Base-by-base conservation (phyloP, 108 stramenopile species). In the Skeletonema grethae region DNA sequence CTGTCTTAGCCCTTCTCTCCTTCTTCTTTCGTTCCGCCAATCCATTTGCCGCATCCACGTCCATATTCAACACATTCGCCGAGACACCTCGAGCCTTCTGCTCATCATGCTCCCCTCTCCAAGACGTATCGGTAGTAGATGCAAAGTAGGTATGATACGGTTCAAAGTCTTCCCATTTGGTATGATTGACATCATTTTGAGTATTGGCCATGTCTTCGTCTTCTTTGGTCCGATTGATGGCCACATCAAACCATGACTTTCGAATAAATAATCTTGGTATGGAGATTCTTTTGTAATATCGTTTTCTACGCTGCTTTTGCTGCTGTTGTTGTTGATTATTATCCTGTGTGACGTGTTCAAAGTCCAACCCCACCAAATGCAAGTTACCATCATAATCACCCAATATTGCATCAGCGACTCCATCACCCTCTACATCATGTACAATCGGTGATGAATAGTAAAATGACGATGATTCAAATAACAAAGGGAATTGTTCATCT, bases 131-230 rank as follows among this genome's bases (percentile, higher is more conserved):
- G 5, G 63, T 64, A 41, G 73, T 62, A 24, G 80, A 80, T 30
- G 89, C 92, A 78, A 93, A 93, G 63, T 88, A 88, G 9, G 90
- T 84, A 65, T 93, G 90, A 71, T 91, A 93, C 4, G 92, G 90
- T 72, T 93, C 89, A 70, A 88, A 74, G 18, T 85, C 76, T 50
- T 84, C 79, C 56, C 86, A 80, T 41, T 72, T 65, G 11, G 53
- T 69, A 45, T 34, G 32, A 57, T 32, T 65, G 68, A 32, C 75
- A 61, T 10, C 20, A 39, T 25, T 84, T 70, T 24, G 43, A 59
- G 11, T 69, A 70, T 43, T 85, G 68, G 60, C 50, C 61, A 84
- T 75, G 38, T 70, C 70, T 31, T 79, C 65, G 24, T 79, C 78
- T 34, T 83, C 82, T 61, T 72, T 66, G 6, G 89, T 88, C 16